Conservation (phyloP, 768 basidiomycete genomes). For the Suillus fuscotomentosus region DNA sequence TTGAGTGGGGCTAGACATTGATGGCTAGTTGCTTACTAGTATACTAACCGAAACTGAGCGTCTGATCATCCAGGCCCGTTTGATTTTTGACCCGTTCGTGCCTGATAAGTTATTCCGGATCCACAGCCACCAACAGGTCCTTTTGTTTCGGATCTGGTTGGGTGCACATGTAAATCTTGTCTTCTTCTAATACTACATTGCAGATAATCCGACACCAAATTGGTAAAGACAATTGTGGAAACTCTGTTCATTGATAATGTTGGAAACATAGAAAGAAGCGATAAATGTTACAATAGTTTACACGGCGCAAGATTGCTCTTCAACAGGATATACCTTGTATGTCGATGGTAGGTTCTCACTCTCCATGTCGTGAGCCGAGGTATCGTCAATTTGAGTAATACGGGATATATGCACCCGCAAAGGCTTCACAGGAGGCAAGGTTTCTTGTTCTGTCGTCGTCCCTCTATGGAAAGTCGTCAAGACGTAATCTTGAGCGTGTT, state of each 20-base stretch:
- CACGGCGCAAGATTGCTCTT: not conserved
- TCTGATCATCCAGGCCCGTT: too few species aligned
- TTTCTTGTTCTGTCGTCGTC: too few species aligned
- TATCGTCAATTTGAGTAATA: not conserved
- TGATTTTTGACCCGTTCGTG: too few species aligned
- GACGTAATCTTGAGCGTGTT: not conserved
- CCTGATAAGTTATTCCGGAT: not conserved
- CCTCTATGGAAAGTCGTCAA: not conserved
- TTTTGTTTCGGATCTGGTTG: not conserved
- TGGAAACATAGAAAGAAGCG: not conserved
- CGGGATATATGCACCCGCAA: conserved; percentile 6
- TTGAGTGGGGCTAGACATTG: too few species aligned
- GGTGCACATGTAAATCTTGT: not conserved
- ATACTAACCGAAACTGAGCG: too few species aligned
- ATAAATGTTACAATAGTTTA: not conserved
- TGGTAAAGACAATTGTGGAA: not conserved
- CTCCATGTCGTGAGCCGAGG: not conserved
- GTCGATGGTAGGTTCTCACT: not conserved
- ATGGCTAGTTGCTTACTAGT: too few species aligned
- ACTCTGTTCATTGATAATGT: not conserved
- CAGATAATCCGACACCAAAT: not conserved
- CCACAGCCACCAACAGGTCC: not conserved
- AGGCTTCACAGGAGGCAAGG: not conserved
- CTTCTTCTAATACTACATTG: not conserved
- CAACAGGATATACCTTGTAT: not conserved